Evolutionary conservation across 352 stramenopile genomes (phyloP).

Genomic region (Phytopythium oedochilum): DNA sequence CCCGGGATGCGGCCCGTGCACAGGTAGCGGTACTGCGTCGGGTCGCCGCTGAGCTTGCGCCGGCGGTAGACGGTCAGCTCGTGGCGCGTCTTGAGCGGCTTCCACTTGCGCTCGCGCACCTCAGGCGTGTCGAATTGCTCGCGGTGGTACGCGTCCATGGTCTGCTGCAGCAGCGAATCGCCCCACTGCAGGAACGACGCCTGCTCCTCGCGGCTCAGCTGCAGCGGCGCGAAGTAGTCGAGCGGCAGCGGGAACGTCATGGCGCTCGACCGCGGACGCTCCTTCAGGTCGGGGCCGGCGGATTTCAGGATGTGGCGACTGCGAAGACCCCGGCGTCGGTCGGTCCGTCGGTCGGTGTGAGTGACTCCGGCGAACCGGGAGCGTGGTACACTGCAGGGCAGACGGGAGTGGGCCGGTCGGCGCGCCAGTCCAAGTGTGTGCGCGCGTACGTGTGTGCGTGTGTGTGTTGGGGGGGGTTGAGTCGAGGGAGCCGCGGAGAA

Average conservation of each 20-base stretch:
- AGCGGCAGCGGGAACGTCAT: conserved; percentile 56
- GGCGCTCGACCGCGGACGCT: neutral
- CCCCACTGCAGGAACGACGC: conserved; percentile 62
- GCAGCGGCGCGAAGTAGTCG: conserved; percentile 55
- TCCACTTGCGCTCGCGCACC: conserved; percentile 60
- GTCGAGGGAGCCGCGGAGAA: no score
- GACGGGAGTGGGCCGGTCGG: no score
- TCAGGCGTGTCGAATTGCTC: conserved; percentile 64
- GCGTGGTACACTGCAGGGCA: no score
- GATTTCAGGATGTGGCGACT: conserved; percentile 5
- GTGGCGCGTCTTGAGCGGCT: conserved; percentile 57
- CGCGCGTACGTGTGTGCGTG: no score
- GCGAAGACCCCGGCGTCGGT: no score
- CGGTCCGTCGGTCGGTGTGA: no score
- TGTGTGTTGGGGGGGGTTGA: no score
- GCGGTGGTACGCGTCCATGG: conserved; percentile 62
- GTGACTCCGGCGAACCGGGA: no score
- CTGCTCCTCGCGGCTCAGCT: conserved; percentile 39
- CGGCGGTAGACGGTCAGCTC: conserved; percentile 57
- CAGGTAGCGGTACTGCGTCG: conserved; percentile 58
- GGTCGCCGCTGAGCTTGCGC: conserved; percentile 35
- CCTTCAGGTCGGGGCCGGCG: neutral
- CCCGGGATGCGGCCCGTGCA: conserved; percentile 60
- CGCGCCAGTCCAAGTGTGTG: no score
- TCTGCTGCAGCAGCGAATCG: conserved; percentile 52